phyloP scores from a whole-genome alignment of 2,329 filamentous ascomycete species.

The Arthrocladium fulminans region DNA sequence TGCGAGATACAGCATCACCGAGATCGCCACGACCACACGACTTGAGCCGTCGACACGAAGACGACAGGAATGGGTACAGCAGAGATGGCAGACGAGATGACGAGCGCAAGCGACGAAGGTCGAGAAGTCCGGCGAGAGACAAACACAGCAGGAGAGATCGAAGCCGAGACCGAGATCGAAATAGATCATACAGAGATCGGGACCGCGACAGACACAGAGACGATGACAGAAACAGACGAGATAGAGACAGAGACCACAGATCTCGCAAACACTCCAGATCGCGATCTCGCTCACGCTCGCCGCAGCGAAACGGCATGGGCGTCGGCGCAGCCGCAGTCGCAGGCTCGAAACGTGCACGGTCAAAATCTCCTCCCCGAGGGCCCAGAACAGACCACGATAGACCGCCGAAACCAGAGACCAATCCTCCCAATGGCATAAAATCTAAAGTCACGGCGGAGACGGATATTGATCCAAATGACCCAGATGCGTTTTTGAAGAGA shows the following conservation, averaged over 20 bases:
- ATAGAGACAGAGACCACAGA: slow-evolving; percentile 14
- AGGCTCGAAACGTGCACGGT: slow-evolving; percentile 24
- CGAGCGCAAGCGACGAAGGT: slow-evolving; percentile 14
- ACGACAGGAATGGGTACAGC: slow-evolving; percentile 15
- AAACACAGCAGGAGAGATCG: slow-evolving; percentile 31
- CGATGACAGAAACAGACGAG: slow-evolving; percentile 29
- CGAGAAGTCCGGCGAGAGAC: slow-evolving; percentile 11
- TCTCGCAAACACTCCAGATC: slow-evolving; percentile 23
- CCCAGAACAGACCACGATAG: slow-evolving; percentile 12
- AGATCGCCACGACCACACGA: slow-evolving; percentile 30
- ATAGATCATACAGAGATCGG: slow-evolving; percentile 20
- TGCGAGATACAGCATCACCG: slow-evolving; percentile 27
- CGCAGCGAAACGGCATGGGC: slow-evolving; percentile 27
- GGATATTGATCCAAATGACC: slow-evolving; percentile 38
- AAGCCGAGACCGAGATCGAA: slow-evolving; percentile 34
- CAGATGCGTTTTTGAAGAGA: slow-evolving; percentile 64
- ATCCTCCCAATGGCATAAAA: slow-evolving; percentile 25
- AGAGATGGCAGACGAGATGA: slow-evolving; percentile 14
- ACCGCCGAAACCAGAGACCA: slow-evolving; percentile 24
- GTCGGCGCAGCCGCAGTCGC: slow-evolving; percentile 17
- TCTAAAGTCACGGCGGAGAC: slow-evolving; percentile 24
- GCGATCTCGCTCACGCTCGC: slow-evolving; percentile 25
- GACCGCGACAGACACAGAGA: slow-evolving; percentile 25
- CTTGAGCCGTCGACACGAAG: slow-evolving; percentile 19
- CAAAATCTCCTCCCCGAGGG: slow-evolving; percentile 8